Evolutionary conservation across 139 green algal species (phyloP).

Genomic region (Chlamydomonas sp.): DNA sequence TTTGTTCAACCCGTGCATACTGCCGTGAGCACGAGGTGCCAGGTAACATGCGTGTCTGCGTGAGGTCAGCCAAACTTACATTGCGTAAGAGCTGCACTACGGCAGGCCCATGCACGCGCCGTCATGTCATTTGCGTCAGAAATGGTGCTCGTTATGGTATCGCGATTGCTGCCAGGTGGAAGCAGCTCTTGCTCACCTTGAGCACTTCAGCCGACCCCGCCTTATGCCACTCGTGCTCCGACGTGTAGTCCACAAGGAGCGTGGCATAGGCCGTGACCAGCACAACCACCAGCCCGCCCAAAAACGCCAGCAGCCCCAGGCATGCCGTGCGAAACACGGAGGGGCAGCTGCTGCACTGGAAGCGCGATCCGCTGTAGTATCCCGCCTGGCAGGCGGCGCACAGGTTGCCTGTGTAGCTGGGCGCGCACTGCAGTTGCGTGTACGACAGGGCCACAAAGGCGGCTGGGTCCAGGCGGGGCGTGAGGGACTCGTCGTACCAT

Average conservation of each 20-base stretch:
- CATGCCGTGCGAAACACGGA: background rate
- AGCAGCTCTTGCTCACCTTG: background rate
- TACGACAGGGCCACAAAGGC: background rate
- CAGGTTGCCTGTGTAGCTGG: background rate
- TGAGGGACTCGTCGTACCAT: background rate
- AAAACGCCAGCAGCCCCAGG: background rate
- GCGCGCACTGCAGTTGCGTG: background rate
- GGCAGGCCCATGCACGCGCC: too few relatives aligned
- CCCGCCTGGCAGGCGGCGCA: background rate
- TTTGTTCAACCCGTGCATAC: too few relatives aligned
- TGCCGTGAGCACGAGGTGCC: too few relatives aligned
- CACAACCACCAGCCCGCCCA: background rate
- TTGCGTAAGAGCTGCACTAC: too few relatives aligned
- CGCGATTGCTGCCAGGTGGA: too few relatives aligned
- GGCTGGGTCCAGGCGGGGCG: background rate
- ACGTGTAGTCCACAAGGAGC: background rate
- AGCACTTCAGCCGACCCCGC: background rate
- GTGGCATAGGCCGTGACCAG: background rate
- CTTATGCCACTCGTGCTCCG: background rate
- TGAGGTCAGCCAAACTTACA: too few relatives aligned
- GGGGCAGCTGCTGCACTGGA: background rate
- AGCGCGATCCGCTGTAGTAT: background rate
- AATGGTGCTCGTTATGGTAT: too few relatives aligned
- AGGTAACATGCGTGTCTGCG: too few relatives aligned
- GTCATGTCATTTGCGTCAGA: too few relatives aligned